A percentile compares a stretch with the other conserved stretches of the same genome.
Evolutionary conservation across 192 early-diverging fungal species (phyloP).

Genomic region (Spizellomyces sp.): DNA sequence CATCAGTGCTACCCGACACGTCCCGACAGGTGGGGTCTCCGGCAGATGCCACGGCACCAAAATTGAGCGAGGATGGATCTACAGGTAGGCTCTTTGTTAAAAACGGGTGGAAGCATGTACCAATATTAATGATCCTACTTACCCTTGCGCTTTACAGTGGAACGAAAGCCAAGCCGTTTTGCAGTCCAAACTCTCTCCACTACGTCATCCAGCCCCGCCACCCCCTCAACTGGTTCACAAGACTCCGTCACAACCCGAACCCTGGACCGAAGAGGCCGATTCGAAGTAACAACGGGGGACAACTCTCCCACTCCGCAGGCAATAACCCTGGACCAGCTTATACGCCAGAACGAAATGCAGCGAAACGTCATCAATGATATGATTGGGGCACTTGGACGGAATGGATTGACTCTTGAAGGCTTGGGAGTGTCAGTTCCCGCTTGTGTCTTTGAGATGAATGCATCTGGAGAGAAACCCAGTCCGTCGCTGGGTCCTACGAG

Average conservation of each 20-base stretch:
- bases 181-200: slow-evolving; percentile 29
- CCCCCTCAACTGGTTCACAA: not conserved
- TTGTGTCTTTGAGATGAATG: not conserved
- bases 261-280: slow-evolving; percentile 26
- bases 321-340: not conserved
- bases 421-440: slow-evolving; percentile 15
- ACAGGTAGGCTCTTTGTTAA: no score
- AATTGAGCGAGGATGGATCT: no score
- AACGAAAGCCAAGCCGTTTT: slow-evolving; percentile 39
- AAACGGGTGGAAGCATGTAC: no score
- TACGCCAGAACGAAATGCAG: slow-evolving; percentile 22
- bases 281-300: slow-evolving; percentile 27
- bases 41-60: not conserved
- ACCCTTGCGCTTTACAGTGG: slow-evolving; percentile 7
- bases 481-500: no score
- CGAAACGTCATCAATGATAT: slow-evolving; percentile 20
- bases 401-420: slow-evolving; percentile 4
- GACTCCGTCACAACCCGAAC: not conserved
- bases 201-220: not conserved
- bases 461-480: no score
- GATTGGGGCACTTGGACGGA: slow-evolving; percentile 6
- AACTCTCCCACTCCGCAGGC: not conserved
- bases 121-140: not conserved
- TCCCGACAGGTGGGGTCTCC: not conserved
- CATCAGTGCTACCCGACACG: not conserved